Percentiles rank a stretch among this genome's conserved stretches.
phyloP scores from a whole-genome alignment of 805 yeast genomes.

The Nakazawaea ambrosiae region DNA sequence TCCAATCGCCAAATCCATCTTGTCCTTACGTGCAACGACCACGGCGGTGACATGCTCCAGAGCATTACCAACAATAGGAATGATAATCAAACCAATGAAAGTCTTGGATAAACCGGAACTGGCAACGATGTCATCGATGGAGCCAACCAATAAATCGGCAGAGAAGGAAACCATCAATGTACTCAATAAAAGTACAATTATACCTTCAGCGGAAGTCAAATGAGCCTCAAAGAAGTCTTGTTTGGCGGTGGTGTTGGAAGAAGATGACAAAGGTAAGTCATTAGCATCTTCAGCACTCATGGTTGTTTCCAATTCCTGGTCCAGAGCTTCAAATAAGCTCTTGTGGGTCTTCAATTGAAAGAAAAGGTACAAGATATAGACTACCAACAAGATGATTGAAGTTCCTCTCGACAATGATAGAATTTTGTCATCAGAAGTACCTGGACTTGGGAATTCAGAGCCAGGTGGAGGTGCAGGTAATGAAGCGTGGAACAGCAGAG shows the following conservation, averaged over 20 bases:
- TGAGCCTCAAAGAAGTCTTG: conserved; percentile 29
- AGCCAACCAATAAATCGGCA: conserved; percentile 91
- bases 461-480: conserved; percentile 39
- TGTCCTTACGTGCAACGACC: conserved; percentile 88
- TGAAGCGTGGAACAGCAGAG: conserved; percentile 92
- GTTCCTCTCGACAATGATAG: conserved; percentile 81
- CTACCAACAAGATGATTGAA: conserved; percentile 65
- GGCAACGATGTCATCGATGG: conserved; percentile 84
- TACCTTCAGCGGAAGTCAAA: conserved; percentile 47
- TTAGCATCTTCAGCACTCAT: conserved; percentile 3
- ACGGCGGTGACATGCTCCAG: conserved; percentile 98
- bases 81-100: conserved; percentile 85
- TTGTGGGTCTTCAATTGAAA: conserved; percentile 90
- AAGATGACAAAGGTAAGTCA: neutral
- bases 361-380: conserved; percentile 71
- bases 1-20: conserved; percentile 95
- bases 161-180: conserved; percentile 81
- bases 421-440: conserved; percentile 32
- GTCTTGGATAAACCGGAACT: conserved; percentile 87
- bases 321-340: conserved; percentile 51
- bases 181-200: conserved; percentile 49
- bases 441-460: conserved; percentile 31
- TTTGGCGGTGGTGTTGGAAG: conserved; percentile 11
- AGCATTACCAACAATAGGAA: conserved; percentile 97
- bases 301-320: conserved; percentile 17